Evolutionary conservation across 2,329 filamentous ascomycete species (phyloP), one percentile per base, ranked within the genome.

Genomic region (Pseudogymnoascus sp.): DNA sequence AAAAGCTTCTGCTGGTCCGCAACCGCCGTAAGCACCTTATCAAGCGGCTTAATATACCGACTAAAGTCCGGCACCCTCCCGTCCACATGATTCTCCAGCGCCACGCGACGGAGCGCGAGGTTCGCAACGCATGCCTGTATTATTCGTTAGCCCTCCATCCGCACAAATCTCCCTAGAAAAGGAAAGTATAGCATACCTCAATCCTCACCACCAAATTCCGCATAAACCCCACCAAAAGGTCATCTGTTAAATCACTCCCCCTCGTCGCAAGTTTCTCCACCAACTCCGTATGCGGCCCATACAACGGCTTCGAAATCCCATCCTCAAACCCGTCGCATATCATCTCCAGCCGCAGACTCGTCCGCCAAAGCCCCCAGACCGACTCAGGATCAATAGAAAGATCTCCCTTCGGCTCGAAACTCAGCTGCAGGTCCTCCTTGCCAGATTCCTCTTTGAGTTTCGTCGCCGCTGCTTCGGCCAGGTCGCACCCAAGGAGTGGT

Each of bases 131-230:
- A 63, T 2, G 42, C 61, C 44, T 53, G 4, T 21, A 4, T 26
- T 3, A 1, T 10, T 35, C 50, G 14, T 59, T 59, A 59, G 24
- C 3, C 24, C 24, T 26, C 24, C 24, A 26, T 26, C 24, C 24
- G 24, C 24, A 26, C 24, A 26, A 26, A 26, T 26, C 10, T 11
- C 31, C 8, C 31, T 1, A 24, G 4, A 0, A 59, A 38, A 16
- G n/a, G 1, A 13, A 8, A 1, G n/a, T 26, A 16, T 16, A 6
- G 62, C 66, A 65, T 80, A 96, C 92, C 86, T 99, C 95, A 74
- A 99, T 96, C 71, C 95, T 86, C 74, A 90, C 93, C 69, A 99
- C 89, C 81, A 97, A 92, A 73, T 97, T 93, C 74, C 96, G 93
- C 74, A 97, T 83, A 71, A 99, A 91, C 71, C 91, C 92, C 63